Conservation (phyloP, 202 grass and related monocot species). For the Schoenoplectus triqueter region DNA sequence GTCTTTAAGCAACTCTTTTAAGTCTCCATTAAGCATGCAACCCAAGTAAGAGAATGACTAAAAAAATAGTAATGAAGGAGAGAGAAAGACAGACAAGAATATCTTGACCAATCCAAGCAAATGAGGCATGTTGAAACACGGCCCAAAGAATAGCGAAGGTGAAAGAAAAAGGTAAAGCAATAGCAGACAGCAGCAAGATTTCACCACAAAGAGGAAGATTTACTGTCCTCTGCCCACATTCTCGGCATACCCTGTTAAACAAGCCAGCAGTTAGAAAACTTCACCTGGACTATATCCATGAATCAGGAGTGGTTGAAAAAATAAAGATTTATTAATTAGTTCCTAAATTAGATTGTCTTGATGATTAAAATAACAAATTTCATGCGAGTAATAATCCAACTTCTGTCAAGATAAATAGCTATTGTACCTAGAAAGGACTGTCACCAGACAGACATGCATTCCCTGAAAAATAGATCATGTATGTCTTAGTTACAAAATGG, state of each 20-base stretch:
- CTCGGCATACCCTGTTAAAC: conserved; percentile 70
- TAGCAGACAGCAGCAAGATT: conserved; percentile 62
- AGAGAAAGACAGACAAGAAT: conserved; percentile 67
- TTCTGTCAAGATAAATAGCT: not conserved
- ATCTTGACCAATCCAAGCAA: conserved; percentile 98
- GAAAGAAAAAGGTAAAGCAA: conserved; percentile 59
- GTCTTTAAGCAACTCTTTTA: not conserved
- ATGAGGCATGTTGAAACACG: conserved; percentile 68
- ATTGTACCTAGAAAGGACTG: conserved; percentile 70
- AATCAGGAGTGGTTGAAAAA: not conserved
- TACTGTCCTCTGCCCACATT: conserved; percentile 63
- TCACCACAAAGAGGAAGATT: conserved; percentile 64
- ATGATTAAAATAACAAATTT: not conserved
- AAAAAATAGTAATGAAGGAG: not conserved
- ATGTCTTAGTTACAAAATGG: conserved; percentile 25
- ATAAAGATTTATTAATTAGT: not conserved
- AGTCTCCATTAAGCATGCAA: not conserved
- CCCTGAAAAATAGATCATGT: conserved; percentile 53
- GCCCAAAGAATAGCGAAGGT: conserved; percentile 84
- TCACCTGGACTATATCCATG: not conserved
- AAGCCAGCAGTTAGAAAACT: conserved; percentile 5
- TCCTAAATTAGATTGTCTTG: not conserved
- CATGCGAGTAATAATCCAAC: conserved; percentile 30
- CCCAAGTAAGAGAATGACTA: not conserved
- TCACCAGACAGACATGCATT: conserved; percentile 81